Percentiles rank a stretch among this genome's conserved stretches.
These are phyloP conservation scores for Diphasiastrum complanatum DNA, from an alignment of 83 land plant genomes.

Conservation along the genomic window DNA sequence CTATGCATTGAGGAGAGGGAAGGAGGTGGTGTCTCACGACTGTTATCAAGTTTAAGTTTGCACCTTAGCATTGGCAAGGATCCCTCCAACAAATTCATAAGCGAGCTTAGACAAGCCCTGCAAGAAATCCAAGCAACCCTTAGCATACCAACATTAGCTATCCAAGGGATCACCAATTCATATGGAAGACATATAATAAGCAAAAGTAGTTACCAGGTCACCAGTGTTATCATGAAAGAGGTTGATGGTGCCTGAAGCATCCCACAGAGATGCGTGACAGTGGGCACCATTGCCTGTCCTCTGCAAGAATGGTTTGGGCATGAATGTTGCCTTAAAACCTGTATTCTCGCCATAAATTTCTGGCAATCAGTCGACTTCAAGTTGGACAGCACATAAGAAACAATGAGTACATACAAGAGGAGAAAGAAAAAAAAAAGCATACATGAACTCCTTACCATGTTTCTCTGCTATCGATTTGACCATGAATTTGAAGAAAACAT, in stretches of 20 bases:
- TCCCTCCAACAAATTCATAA: too few relatives aligned
- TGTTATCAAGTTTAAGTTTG: too few relatives aligned
- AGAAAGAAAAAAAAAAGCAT: not conserved
- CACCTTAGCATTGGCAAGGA: too few relatives aligned
- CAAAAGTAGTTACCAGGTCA: constrained; percentile 17
- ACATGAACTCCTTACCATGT: constrained; percentile 32
- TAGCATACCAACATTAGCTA: too few relatives aligned
- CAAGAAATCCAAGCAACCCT: too few relatives aligned
- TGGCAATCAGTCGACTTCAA: too few relatives aligned
- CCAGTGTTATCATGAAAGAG: constrained; percentile 18
- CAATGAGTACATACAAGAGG: not conserved
- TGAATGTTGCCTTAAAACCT: constrained; percentile 36
- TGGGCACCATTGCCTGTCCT: constrained; percentile 32
- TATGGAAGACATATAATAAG: not conserved
- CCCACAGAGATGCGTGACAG: constrained; percentile 34
- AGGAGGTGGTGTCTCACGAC: too few relatives aligned
- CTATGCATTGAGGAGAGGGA: too few relatives aligned
- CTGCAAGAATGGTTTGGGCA: constrained; percentile 31
- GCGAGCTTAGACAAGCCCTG: too few relatives aligned
- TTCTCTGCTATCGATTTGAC: constrained; percentile 32
- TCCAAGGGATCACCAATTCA: not conserved
- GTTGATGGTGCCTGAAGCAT: constrained; percentile 17
- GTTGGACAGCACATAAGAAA: not conserved
- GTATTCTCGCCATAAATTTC: not conserved
- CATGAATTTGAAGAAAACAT: constrained; percentile 35